Evolutionary conservation across 108 stramenopile species (phyloP), one percentile per base, ranked within the genome.

Genomic region (Discostella pseudostelligera): DNA sequence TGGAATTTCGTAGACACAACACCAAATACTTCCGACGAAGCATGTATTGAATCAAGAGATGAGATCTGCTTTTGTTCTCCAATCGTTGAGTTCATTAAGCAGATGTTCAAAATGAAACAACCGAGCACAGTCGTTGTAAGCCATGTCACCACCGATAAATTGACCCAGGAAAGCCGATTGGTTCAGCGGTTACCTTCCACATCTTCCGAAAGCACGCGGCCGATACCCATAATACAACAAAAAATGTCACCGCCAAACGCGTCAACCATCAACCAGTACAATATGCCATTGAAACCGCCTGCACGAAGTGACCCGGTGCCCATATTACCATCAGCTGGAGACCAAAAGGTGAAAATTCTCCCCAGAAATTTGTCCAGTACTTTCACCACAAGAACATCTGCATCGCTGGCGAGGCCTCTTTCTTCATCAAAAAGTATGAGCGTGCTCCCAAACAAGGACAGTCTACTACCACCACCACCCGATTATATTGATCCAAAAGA

Each of bases 401-500:
- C 39, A 22, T 13, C 40, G 12, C 35, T 40, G 14, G 12, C n/a
- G 20, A 50, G 32, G 5, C 32, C 32, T 5, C 32, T 32, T 5
- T 32, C 32, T 3, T 32, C 49, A 19, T 22, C 24, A 11, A 26
- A 28, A 28, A 26, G 26, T 9, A n/a, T 26, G 12, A 51, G 26
- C 17, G 11, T 26, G 5, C 26, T 26, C 13, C 20, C 16, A 26
- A 61, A 54, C 7, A 66, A 54, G 35, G 54, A 50, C 11, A 61
- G 62, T 62, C 73, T 65, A 32, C 32, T 32, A 5, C 73, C 65
- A 45, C 73, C 73, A 24, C 86, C 86, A 50, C 50, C 49, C 22
- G 82, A 81, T 64, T 83, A 66, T 43, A 60, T 84, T 44, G 84
- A 83, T 74, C 84, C 83, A 21, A 70, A 72, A 39, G 85, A 92